Conservation (phyloP, 1,284 basidiomycete species). For the Sporisorium exsertum region DNA sequence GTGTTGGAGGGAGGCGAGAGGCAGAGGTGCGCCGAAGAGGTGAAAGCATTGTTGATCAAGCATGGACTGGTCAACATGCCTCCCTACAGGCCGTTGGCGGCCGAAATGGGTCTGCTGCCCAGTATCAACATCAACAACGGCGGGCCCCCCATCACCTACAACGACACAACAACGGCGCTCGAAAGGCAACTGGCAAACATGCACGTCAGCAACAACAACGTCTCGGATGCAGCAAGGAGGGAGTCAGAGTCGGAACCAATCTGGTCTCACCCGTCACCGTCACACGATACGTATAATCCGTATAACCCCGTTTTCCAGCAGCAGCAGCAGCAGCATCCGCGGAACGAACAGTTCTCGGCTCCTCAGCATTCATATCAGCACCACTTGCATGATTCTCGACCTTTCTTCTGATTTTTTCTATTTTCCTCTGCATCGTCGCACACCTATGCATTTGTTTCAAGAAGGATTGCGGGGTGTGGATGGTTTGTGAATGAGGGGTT, state of each 20-base stretch:
- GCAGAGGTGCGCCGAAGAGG: constrained; percentile 76
- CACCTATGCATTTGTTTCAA: not conserved
- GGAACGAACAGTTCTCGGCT: not conserved
- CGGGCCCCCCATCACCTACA: not conserved
- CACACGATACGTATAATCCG: constrained; percentile 3
- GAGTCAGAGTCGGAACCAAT: not conserved
- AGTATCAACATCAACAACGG: not conserved
- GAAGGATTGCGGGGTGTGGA: too few relatives aligned
- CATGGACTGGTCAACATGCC: constrained; percentile 64
- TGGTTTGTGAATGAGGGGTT: too few relatives aligned
- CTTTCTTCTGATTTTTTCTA: not conserved
- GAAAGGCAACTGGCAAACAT: constrained; percentile 18
- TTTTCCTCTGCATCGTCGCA: not conserved
- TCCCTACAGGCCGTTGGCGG: constrained; percentile 88
- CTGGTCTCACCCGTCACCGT: constrained; percentile 8
- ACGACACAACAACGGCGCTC: not conserved
- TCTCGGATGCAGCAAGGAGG: not conserved
- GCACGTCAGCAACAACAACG: constrained; percentile 1
- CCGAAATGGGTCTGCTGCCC: constrained; percentile 82
- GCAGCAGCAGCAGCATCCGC: not conserved
- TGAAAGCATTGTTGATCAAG: constrained; percentile 53
- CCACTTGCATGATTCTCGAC: constrained; percentile 3
- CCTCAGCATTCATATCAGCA: constrained; percentile 9
- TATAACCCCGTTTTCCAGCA: not conserved
- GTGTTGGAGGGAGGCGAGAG: constrained; percentile 78